A percentile compares a stretch with the other conserved stretches of the same genome.
Conservation (phyloP, 768 basidiomycete genomes). For the Boletus edulis region DNA sequence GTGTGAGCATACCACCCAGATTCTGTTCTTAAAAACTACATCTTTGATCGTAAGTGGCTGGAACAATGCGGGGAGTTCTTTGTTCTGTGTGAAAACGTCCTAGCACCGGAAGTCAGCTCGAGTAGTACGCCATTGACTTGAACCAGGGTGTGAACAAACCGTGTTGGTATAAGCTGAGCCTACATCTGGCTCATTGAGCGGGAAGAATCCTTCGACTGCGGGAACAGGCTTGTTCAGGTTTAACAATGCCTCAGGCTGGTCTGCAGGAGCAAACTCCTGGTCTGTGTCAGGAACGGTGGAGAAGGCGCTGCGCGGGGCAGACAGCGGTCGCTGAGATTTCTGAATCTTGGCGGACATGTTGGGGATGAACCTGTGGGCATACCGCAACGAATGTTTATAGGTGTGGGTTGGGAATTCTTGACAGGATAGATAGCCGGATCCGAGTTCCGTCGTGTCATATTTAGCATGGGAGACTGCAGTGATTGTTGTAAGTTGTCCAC, state of each 20-base stretch:
- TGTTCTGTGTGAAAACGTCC: conserved; percentile 46
- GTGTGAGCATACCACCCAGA: conserved; percentile 50
- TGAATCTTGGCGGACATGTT: background rate
- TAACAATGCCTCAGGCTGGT: background rate
- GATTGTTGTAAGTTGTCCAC: background rate
- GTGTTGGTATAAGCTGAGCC: conserved; percentile 39
- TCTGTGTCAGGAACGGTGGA: background rate
- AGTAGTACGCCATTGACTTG: background rate
- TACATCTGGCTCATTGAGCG: conserved; percentile 56
- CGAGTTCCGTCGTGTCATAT: background rate
- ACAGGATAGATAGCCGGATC: background rate
- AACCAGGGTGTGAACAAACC: conserved; percentile 8
- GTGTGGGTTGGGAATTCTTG: background rate
- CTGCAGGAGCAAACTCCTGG: background rate
- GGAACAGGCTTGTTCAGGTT: conserved; percentile 49
- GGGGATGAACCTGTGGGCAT: background rate
- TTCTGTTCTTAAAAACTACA: conserved; percentile 70
- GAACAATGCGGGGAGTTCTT: conserved; percentile 57
- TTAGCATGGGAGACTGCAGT: background rate
- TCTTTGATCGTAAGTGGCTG: conserved; percentile 59
- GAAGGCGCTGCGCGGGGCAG: background rate
- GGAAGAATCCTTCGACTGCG: conserved; percentile 53
- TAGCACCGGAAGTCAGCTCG: conserved; percentile 4
- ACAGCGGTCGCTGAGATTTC: background rate
- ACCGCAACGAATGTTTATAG: no score